Percentiles rank a stretch among this genome's conserved stretches.
Conservation (phyloP, 2,329 filamentous ascomycete species). For the Exophiala xenobiotica region DNA sequence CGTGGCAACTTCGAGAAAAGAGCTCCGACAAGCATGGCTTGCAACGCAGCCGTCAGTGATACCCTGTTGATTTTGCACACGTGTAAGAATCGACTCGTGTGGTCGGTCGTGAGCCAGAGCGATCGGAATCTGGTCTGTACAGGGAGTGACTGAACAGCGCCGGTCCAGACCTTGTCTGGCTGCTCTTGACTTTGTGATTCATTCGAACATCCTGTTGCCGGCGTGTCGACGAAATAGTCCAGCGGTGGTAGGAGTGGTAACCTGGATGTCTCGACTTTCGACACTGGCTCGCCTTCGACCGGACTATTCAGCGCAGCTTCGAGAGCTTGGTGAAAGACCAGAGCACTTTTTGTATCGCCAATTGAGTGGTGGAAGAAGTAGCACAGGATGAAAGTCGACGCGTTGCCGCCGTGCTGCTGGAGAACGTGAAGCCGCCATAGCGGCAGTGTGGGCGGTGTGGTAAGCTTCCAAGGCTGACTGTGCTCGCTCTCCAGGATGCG, state of each 20-base stretch:
- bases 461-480: slow-evolving; percentile 37
- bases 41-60: slow-evolving; percentile 44
- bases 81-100: slow-evolving; percentile 34
- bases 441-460: slow-evolving; percentile 35
- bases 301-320: slow-evolving; percentile 36
- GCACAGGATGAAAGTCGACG: slow-evolving; percentile 41
- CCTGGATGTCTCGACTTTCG: slow-evolving; percentile 29
- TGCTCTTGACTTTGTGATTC: slow-evolving; percentile 26
- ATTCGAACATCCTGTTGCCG: slow-evolving; percentile 32
- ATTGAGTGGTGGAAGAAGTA: slow-evolving; percentile 53
- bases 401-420: slow-evolving; percentile 25
- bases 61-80: slow-evolving; percentile 40
- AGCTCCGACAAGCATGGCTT: slow-evolving; percentile 41
- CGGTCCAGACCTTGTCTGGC: slow-evolving; percentile 39
- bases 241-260: slow-evolving; percentile 41
- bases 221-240: slow-evolving; percentile 38
- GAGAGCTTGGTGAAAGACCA: slow-evolving; percentile 48
- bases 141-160: slow-evolving; percentile 31
- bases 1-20: slow-evolving; percentile 37
- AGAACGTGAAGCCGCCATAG: slow-evolving; percentile 49
- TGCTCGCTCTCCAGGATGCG: slow-evolving; percentile 43
- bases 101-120: slow-evolving; percentile 35
- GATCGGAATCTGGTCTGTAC: slow-evolving; percentile 34
- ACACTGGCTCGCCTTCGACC: slow-evolving; percentile 22
- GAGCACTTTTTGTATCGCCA: slow-evolving; percentile 47